Evolutionary conservation across 1,139 yeast species (phyloP).

Genomic region (Kodamaea sp.): DNA sequence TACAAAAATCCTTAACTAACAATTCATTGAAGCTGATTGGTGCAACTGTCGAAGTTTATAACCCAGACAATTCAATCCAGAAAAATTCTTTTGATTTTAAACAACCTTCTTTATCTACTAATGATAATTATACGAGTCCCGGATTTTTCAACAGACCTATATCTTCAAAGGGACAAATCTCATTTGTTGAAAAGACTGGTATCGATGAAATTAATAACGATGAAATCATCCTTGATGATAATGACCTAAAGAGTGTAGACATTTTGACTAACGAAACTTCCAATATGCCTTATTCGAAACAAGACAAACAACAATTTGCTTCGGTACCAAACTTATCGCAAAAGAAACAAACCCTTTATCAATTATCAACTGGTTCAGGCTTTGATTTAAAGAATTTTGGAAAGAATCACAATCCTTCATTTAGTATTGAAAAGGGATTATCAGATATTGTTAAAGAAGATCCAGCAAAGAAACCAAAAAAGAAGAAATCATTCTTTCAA

Average conservation of each 20-base stretch:
- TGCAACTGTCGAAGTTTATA: slow-evolving; percentile 6
- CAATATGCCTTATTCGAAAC: neutral
- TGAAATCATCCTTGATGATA: slow-evolving; percentile 7
- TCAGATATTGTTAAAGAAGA: slow-evolving; percentile 15
- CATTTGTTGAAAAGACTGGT: slow-evolving; percentile 8
- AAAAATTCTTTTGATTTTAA: neutral
- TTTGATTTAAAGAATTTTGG: slow-evolving; percentile 44
- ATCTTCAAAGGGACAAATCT: slow-evolving; percentile 31
- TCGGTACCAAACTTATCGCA: slow-evolving; percentile 29
- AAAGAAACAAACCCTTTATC: slow-evolving; percentile 17
- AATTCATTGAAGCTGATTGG: slow-evolving; percentile 12
- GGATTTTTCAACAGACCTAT: slow-evolving; percentile 20
- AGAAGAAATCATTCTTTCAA: slow-evolving; percentile 23
- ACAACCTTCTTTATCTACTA: neutral
- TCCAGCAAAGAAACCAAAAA: slow-evolving; percentile 8
- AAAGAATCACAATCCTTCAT: slow-evolving; percentile 39
- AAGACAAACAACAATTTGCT: slow-evolving; percentile 7
- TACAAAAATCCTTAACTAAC: slow-evolving; percentile 26
- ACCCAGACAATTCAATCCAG: slow-evolving; percentile 4
- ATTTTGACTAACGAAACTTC: neutral
- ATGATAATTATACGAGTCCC: slow-evolving; percentile 4
- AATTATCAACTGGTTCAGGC: slow-evolving; percentile 37
- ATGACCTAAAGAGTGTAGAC: neutral
- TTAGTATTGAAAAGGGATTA: slow-evolving; percentile 19
- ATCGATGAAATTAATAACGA: slow-evolving; percentile 5